phyloP scores from a whole-genome alignment of 352 stramenopile species.

The Thraustochytrium sp. region DNA sequence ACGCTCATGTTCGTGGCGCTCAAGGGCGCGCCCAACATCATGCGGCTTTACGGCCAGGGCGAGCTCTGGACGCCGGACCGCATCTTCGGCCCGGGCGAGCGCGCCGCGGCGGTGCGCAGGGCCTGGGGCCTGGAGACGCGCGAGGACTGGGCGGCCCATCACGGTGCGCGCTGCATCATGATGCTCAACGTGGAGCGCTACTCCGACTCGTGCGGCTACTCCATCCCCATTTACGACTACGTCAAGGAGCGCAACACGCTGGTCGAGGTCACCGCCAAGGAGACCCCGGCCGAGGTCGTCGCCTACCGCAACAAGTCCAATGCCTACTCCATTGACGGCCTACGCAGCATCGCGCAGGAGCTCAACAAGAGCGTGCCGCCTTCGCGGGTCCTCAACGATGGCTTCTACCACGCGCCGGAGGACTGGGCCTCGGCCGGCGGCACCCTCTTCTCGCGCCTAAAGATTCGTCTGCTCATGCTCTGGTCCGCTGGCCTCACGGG shows the following conservation, averaged over 20 bases:
- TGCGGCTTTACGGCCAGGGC: constrained; percentile 47
- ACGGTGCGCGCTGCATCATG: constrained; percentile 47
- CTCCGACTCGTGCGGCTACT: constrained; percentile 51
- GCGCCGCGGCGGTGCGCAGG: background rate
- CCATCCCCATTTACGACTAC: constrained; percentile 50
- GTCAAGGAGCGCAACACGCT: constrained; percentile 48
- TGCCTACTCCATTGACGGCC: constrained; percentile 53
- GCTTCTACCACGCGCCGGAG: background rate
- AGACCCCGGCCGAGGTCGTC: constrained; percentile 41
- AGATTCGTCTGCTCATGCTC: background rate
- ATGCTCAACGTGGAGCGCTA: constrained; percentile 47
- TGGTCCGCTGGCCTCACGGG: background rate
- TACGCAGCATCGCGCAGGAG: constrained; percentile 45
- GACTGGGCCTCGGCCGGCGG: background rate
- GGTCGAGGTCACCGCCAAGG: constrained; percentile 47
- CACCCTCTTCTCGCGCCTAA: background rate
- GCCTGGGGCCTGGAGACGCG: background rate
- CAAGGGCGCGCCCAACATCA: constrained; percentile 50
- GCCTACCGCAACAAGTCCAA: constrained; percentile 51
- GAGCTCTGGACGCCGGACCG: constrained; percentile 45
- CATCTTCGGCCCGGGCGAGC: background rate
- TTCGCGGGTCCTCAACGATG: background rate
- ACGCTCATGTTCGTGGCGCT: constrained; percentile 51
- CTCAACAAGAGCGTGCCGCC: background rate
- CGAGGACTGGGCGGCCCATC: background rate